Evolutionary conservation across 371 early-diverging fungal species (phyloP).

Genomic region (Coemansia sp.): DNA sequence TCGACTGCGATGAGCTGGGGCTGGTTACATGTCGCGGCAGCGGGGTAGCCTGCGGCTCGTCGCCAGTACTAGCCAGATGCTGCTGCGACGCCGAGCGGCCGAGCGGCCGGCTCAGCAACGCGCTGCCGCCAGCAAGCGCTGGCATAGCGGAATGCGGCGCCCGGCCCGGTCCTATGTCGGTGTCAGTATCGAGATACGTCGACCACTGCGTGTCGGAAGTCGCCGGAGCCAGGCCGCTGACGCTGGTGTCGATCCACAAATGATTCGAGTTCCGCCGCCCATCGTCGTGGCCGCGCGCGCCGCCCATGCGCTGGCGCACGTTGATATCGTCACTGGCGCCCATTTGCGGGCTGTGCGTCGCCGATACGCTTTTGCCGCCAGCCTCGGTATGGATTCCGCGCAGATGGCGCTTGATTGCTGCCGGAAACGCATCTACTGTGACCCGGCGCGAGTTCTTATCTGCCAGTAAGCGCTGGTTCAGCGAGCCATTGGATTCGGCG

Average conservation of each 20-base stretch:
- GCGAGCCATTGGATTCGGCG: background rate
- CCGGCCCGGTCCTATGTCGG: background rate
- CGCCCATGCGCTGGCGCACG: background rate
- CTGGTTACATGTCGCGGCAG: slow-evolving; percentile 14
- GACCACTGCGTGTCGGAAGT: slow-evolving; percentile 32
- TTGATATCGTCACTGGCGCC: background rate
- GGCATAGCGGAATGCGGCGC: slow-evolving; percentile 10
- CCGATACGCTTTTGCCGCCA: slow-evolving; percentile 3
- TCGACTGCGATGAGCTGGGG: slow-evolving; percentile 43
- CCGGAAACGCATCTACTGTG: slow-evolving; percentile 48
- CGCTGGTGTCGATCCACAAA: slow-evolving; percentile 39
- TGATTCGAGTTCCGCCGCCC: slow-evolving; percentile 8
- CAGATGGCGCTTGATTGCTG: slow-evolving; percentile 39
- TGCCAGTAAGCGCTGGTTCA: slow-evolving; percentile 1
- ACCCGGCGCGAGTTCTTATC: slow-evolving; percentile 34
- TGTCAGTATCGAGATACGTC: slow-evolving; percentile 10
- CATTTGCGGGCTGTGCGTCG: slow-evolving; percentile 16
- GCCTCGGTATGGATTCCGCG: slow-evolving; percentile 21
- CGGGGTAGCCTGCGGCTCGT: slow-evolving; percentile 1
- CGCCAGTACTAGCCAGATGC: slow-evolving; percentile 16
- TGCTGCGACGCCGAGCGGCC: slow-evolving; percentile 47
- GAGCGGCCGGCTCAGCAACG: slow-evolving; percentile 13
- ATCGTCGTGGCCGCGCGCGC: slow-evolving; percentile 8
- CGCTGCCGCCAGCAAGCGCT: slow-evolving; percentile 13
- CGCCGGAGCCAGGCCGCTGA: background rate